Conservation (phyloP, 352 stramenopile genomes). For the Phytophthora podocarpi region DNA sequence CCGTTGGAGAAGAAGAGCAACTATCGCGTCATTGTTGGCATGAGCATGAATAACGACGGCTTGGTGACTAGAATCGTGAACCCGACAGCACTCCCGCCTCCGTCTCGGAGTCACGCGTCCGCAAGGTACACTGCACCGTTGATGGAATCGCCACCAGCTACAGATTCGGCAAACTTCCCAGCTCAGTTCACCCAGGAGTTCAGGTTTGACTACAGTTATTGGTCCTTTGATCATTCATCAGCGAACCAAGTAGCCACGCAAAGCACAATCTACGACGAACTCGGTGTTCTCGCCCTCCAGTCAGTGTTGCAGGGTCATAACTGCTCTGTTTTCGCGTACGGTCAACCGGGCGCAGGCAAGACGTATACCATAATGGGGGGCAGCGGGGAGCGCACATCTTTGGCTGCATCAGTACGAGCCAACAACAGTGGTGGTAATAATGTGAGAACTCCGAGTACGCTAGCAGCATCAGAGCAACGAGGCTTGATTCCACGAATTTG, state of each 20-base stretch:
- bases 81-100: conserved; percentile 41
- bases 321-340: conserved; percentile 80
- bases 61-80: conserved; percentile 69
- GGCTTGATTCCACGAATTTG: conserved; percentile 73
- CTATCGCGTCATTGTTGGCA: conserved; percentile 64
- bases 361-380: conserved; percentile 74
- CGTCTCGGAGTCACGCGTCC: neutral
- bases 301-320: conserved; percentile 68
- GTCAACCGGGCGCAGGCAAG: conserved; percentile 75
- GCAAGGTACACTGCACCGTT: conserved; percentile 2
- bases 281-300: conserved; percentile 62
- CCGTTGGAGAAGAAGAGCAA: conserved; percentile 61
- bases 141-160: neutral
- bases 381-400: conserved; percentile 1
- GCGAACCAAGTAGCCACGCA: conserved; percentile 50
- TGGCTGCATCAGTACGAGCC: conserved; percentile 1
- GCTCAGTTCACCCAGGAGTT: conserved; percentile 76
- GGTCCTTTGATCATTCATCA: conserved; percentile 59
- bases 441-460: neutral
- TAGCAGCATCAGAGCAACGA: conserved; percentile 9
- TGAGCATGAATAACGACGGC: conserved; percentile 39
- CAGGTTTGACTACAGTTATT: conserved; percentile 73
- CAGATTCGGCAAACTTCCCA: conserved; percentile 21
- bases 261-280: conserved; percentile 56
- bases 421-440: neutral